A percentile compares a stretch with the other conserved stretches of the same genome.
These are phyloP conservation scores for Beauveria brongniartii DNA, from an alignment of 2,329 filamentous ascomycete species.

Conservation along the genomic window DNA sequence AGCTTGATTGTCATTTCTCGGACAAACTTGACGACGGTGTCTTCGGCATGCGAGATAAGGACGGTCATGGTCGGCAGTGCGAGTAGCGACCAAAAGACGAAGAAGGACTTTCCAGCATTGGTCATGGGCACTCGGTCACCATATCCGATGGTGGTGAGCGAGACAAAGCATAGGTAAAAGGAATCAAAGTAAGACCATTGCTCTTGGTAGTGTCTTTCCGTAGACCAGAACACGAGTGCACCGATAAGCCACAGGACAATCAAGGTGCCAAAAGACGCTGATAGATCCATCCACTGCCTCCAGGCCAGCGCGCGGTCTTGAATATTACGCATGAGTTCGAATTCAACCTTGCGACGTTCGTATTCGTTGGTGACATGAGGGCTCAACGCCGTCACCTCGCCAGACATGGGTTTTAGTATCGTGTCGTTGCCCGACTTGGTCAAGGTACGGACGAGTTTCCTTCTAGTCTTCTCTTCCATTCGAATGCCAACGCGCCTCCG, in stretches of 20 bases:
- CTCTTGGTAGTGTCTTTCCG: constrained; percentile 42
- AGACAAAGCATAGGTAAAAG: constrained; percentile 80
- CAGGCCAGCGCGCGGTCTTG: constrained; percentile 57
- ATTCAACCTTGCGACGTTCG: constrained; percentile 60
- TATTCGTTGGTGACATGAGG: constrained; percentile 32
- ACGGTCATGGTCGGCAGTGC: constrained; percentile 85
- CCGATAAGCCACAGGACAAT: constrained; percentile 72
- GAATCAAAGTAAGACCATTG: constrained; percentile 68
- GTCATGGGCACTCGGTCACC: constrained; percentile 72
- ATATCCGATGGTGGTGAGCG: constrained; percentile 79
- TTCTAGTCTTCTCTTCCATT: constrained; percentile 52
- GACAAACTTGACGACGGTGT: constrained; percentile 65
- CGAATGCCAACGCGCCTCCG: constrained; percentile 45
- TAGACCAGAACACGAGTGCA: constrained; percentile 60
- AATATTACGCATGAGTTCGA: constrained; percentile 73
- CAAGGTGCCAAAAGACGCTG: constrained; percentile 60
- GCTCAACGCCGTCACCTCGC: constrained; percentile 2
- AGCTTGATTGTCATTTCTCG: constrained; percentile 47
- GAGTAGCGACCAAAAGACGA: constrained; percentile 86
- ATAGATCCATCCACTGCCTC: constrained; percentile 67
- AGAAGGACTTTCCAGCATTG: constrained; percentile 74
- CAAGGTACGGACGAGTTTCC: constrained; percentile 37
- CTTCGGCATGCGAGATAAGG: constrained; percentile 73
- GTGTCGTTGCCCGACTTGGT: constrained; percentile 35
- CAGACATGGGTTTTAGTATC: constrained; percentile 41